Percentiles rank a stretch among this genome's conserved stretches.
Evolutionary conservation across 139 green algal species (phyloP).

Genomic region (Nannochloris sp.): DNA sequence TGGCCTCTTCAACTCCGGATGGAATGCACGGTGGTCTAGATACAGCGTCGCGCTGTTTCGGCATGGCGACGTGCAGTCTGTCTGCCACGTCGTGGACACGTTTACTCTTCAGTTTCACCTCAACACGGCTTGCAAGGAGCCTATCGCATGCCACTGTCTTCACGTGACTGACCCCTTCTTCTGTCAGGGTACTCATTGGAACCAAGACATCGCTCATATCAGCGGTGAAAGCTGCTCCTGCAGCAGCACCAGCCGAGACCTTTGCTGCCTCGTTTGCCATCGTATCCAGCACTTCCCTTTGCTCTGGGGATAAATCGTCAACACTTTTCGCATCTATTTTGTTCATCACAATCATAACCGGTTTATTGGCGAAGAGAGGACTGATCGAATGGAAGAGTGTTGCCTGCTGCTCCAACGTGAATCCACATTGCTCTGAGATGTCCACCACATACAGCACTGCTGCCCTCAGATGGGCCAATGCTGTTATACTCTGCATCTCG

Average conservation of each 20-base stretch:
- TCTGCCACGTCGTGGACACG: constrained; percentile 79
- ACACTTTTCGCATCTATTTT: constrained; percentile 61
- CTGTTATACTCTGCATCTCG: constrained; percentile 96
- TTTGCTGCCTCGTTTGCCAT: constrained; percentile 66
- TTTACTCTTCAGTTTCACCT: constrained; percentile 86
- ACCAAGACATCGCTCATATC: constrained; percentile 44
- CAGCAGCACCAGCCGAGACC: constrained; percentile 17
- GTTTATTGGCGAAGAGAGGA: constrained; percentile 98
- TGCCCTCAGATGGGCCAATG: constrained; percentile 94
- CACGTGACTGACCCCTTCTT: constrained; percentile 81
- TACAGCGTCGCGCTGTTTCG: constrained; percentile 45
- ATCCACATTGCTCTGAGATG: constrained; percentile 89
- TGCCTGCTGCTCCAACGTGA: constrained; percentile 88
- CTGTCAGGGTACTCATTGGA: constrained; percentile 85
- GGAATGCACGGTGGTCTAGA: constrained; percentile 78
- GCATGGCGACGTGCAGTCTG: constrained; percentile 89
- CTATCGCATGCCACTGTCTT: constrained; percentile 86
- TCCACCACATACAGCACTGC: constrained; percentile 96
- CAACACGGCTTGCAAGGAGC: constrained; percentile 81
- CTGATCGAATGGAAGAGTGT: constrained; percentile 96
- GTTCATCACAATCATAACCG: constrained; percentile 92
- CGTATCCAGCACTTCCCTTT: constrained; percentile 61
- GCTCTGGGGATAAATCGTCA: constrained; percentile 34
- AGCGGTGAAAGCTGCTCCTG: constrained; percentile 12
- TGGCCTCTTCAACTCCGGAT: constrained; percentile 43